A percentile compares a stretch with the other conserved stretches of the same genome.
These are phyloP conservation scores for Sordariomycetes sp. DNA, from an alignment of 2,329 filamentous ascomycete species.

Conservation along the genomic window DNA sequence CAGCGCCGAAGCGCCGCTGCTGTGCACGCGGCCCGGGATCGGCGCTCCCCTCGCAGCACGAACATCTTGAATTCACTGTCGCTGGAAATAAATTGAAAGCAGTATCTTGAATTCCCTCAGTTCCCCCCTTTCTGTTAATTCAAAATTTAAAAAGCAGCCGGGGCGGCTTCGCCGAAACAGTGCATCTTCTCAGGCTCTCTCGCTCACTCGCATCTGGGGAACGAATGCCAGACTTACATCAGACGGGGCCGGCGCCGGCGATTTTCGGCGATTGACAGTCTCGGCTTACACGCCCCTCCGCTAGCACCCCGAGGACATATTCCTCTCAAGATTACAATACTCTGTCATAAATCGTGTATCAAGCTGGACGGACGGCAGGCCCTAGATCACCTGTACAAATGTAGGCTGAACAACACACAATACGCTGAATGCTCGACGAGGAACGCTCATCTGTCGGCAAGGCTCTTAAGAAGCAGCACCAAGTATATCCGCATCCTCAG, in stretches of 20 bases:
- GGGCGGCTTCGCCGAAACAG: too few relatives aligned
- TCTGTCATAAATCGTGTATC: neutral
- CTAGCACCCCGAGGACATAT: too few relatives aligned
- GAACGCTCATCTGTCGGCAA: neutral
- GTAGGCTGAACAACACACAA: too few relatives aligned
- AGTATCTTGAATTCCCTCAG: neutral
- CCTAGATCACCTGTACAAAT: too few relatives aligned
- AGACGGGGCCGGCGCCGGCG: neutral
- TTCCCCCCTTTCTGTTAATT: neutral
- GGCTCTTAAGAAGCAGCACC: neutral
- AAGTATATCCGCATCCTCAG: neutral
- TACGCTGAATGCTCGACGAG: neutral
- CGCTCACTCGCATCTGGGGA: too few relatives aligned
- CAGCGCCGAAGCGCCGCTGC: neutral
- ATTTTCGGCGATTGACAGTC: neutral
- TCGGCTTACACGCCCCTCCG: neutral
- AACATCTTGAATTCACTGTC: neutral
- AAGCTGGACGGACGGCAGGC: neutral
- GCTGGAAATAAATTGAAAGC: neutral
- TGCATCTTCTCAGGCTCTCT: too few relatives aligned
- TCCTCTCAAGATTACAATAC: too few relatives aligned
- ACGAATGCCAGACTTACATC: neutral
- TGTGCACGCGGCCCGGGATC: neutral
- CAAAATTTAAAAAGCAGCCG: neutral
- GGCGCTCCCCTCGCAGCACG: neutral